A percentile compares a stretch with the other conserved stretches of the same genome.
Evolutionary conservation across 441 rosid species (phyloP).

Genomic region (Isatis lusitanica): DNA sequence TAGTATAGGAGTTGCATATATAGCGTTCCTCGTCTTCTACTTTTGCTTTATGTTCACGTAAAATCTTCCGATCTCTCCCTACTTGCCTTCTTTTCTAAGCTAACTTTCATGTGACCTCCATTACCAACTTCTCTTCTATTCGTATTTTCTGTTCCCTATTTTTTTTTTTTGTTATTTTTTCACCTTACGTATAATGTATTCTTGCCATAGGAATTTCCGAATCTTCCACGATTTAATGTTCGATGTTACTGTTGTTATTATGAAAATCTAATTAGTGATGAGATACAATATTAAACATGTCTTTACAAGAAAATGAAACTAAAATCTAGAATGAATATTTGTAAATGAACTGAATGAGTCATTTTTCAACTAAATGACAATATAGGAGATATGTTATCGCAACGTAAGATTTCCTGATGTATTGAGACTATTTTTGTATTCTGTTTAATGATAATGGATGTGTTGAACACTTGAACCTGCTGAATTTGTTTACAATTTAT

Average conservation of each 20-base stretch:
- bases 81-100: conserved; percentile 36
- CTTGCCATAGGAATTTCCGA: conserved; percentile 11
- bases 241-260: not conserved
- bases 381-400: conserved; percentile 17
- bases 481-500: not conserved
- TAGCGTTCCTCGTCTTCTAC: conserved; percentile 31
- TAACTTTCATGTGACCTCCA: conserved; percentile 35
- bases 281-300: not conserved
- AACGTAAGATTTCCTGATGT: conserved; percentile 19
- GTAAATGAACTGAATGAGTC: not conserved
- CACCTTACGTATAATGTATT: not conserved
- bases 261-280: not conserved
- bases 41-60: conserved; percentile 34
- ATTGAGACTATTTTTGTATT: conserved; percentile 7
- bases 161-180: not conserved
- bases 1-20: not conserved
- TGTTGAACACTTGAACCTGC: not conserved
- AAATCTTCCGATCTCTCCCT: conserved; percentile 8
- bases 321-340: not conserved
- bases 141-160: not conserved
- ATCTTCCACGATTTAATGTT: not conserved
- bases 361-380: conserved; percentile 5
- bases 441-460: conserved; percentile 8
- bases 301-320: not conserved
- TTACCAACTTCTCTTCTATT: not conserved